Base-by-base conservation (phyloP, 73 alveolate genomes). In the Halteria grandinella region DNA sequence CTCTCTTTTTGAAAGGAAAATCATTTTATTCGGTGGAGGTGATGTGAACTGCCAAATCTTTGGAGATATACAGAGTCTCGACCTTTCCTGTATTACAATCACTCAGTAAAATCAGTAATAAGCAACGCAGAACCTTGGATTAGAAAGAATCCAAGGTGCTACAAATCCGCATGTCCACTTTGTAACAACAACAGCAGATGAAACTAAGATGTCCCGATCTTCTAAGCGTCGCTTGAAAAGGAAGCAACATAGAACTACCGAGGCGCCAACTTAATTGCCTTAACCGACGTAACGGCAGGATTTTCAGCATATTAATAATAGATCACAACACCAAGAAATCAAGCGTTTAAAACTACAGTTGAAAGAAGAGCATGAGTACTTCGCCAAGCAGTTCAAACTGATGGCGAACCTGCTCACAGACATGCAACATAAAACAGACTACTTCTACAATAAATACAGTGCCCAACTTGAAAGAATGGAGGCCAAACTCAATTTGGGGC, bases 11-110 rank as follows among this genome's bases (percentile, higher is more conserved):
- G 40, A 77, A 1, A 41, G 57, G 12, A 77, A 77, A 28, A 60
- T 77, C 36, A 17, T 77, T n/a, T 55, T 77, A 62, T 77, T 77
- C 27, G 88, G 88, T 14, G 88, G 88, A n/a, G 88, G 88, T 0
- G 75, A 77, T 36, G 79, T 77, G 8, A 74, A 77, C 33, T 80
- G 88, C 0, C 81, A 77, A 29, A 28, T 77, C 20, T 77, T 50
- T 45, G 7, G 54, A 2, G 88, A 77, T 62, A 21, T 77, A 12
- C 63, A 77, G 29, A 41, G 57, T 21, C 45, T 63, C 12, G 88
- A 77, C 21, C 47, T 77, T 5, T 32, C 69, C 58, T 25, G 47
- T 14, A 33, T 60, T 44, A 25, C 27, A 5, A 20, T 59, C 43
- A 53, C 37, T 15, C 27, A 57, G 23, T 33, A 57, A 32, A 57